Percentiles rank a stretch among this genome's conserved stretches.
phyloP scores from a whole-genome alignment of 495 filamentous ascomycete genomes.

The Talaromyces proteolyticus region DNA sequence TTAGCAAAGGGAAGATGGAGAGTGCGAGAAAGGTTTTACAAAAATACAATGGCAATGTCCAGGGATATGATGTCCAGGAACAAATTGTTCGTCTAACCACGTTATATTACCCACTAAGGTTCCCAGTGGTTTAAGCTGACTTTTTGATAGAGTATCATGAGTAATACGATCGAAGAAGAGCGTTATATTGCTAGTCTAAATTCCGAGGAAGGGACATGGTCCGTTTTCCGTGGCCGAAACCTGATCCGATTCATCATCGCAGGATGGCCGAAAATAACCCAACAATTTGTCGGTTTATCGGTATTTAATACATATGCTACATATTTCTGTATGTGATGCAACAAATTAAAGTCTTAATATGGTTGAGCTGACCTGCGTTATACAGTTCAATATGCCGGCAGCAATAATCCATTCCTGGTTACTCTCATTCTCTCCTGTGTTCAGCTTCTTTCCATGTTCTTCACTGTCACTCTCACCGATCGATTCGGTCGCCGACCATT shows the following conservation, averaged over 20 bases:
- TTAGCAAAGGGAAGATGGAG: conserved; percentile 28
- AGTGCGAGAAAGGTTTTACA: conserved; percentile 21
- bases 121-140: background rate
- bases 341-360: background rate
- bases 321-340: conserved; percentile 29
- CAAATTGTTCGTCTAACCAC: conserved; percentile 18
- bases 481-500: conserved; percentile 30
- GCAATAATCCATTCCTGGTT: conserved; percentile 32
- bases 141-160: conserved; percentile 19
- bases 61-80: conserved; percentile 23
- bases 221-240: conserved; percentile 33
- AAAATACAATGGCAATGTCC: conserved; percentile 19
- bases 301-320: conserved; percentile 36
- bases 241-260: conserved; percentile 33
- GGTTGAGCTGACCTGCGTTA: background rate
- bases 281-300: conserved; percentile 35
- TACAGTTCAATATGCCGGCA: conserved; percentile 33
- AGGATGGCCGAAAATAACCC: conserved; percentile 33
- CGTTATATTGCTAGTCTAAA: conserved; percentile 22
- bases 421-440: conserved; percentile 36
- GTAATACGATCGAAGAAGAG: conserved; percentile 23
- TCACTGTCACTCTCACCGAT: conserved; percentile 26
- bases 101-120: background rate
- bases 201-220: conserved; percentile 18
- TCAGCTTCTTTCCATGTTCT: conserved; percentile 30